phyloP scores from a whole-genome alignment of 805 yeast genomes.

The Diddensiella caesifluorescens region DNA sequence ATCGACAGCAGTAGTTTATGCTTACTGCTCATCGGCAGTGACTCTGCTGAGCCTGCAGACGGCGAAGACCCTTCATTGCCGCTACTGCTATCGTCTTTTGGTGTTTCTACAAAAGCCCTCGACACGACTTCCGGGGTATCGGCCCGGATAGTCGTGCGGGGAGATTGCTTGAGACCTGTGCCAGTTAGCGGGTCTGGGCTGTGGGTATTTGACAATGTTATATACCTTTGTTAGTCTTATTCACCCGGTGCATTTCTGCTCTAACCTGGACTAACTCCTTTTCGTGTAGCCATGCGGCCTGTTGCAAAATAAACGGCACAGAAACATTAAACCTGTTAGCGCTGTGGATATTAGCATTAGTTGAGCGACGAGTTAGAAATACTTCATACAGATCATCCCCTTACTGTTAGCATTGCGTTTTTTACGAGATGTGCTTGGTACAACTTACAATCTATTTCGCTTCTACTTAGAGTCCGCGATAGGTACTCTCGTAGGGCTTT shows the following conservation, averaged over 20 bases:
- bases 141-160: no score
- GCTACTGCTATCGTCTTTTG: no score
- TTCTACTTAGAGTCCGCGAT: conserved; percentile 31
- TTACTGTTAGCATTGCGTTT: conserved; percentile 2
- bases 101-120: no score
- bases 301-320: conserved; percentile 35
- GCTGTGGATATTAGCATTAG: conserved; percentile 20
- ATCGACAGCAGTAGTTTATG: background rate
- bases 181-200: no score
- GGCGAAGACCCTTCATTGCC: no score
- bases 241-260: conserved; percentile 28
- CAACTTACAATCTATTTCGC: conserved; percentile 32
- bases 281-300: conserved; percentile 40
- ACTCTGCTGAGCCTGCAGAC: no score
- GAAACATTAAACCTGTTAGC: conserved; percentile 36
- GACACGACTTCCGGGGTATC: no score
- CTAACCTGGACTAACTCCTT: conserved; percentile 34
- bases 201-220: no score
- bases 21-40: no score
- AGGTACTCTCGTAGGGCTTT: conserved; percentile 30
- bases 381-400: conserved; percentile 13
- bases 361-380: background rate
- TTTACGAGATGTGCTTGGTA: background rate
- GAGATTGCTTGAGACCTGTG: no score
- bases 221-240: conserved; percentile 2